phyloP scores from a whole-genome alignment of 2,329 filamentous ascomycete genomes.

The Exserohilum turcica region DNA sequence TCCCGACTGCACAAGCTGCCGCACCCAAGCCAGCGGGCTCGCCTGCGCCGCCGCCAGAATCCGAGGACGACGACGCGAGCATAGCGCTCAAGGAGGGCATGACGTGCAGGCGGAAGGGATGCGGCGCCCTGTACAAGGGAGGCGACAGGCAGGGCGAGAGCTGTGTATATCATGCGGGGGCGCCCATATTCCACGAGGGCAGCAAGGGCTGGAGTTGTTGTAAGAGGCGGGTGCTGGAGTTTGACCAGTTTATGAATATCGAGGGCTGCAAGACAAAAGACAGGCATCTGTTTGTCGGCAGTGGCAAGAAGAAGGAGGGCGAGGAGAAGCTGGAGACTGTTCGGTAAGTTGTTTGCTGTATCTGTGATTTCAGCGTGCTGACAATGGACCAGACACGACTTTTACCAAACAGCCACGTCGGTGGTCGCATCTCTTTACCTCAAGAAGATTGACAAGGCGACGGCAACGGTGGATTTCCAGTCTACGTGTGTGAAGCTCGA shows the following conservation, averaged over 20 bases:
- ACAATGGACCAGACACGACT: conserved; percentile 69
- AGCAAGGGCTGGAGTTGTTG: conserved; percentile 98
- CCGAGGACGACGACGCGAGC: conserved; percentile 83
- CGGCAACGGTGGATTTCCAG: conserved; percentile 73
- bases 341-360: conserved; percentile 57
- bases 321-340: conserved; percentile 82
- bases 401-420: conserved; percentile 85
- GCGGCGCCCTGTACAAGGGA: conserved; percentile 67
- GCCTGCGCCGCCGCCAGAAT: conserved; percentile 52
- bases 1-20: conserved; percentile 40
- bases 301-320: conserved; percentile 71
- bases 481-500: conserved; percentile 71
- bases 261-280: conserved; percentile 84
- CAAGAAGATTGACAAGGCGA: conserved; percentile 92
- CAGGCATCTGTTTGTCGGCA: conserved; percentile 83
- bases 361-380: too few relatives aligned
- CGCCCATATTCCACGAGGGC: conserved; percentile 94
- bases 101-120: conserved; percentile 78
- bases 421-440: conserved; percentile 93
- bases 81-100: conserved; percentile 74
- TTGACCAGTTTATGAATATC: conserved; percentile 97
- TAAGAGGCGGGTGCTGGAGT: conserved; percentile 92
- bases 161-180: conserved; percentile 88
- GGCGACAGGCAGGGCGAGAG: conserved; percentile 66
- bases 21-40: conserved; percentile 31